Base-by-base conservation (phyloP, 106 monocot genomes). In the Dactylorhiza incarnata region DNA sequence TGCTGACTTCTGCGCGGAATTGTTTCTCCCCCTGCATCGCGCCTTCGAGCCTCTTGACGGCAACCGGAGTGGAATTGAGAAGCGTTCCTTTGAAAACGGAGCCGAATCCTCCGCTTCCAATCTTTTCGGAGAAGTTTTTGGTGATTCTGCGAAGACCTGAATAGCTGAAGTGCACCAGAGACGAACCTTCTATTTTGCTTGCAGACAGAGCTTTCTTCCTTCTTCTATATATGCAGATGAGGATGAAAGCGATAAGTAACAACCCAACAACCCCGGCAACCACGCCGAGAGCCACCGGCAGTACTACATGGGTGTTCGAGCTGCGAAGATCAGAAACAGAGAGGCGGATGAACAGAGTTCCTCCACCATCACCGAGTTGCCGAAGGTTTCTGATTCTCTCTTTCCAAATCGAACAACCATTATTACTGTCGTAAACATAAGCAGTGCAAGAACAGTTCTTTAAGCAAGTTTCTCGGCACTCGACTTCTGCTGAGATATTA, bases 361-460 rank as follows among this genome's bases (percentile, higher is more conserved):
- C 53, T 13, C 73, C 80, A 53, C 70, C 77, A 37, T 45, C 79
- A 50, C 53, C 15, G 7, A 74, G 8, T 45, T 86, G 73, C 44
- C 62, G 80, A 45, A 83, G 76, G 61, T 83, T 81, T 11, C 51
- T 25, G 13, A 80, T 19, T 12, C 67, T 73, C 14, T 73, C 84
- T 63, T 66, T 59, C 86, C 86, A 86, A 7, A 80, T 17, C 7
- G 77, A 80, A 20, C 86, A 86, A 3, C 49, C 63, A 49, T 15
- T 19, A 50, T 17, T 72, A 45, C 63, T 9, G 50, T 23, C 75
- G 45, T 71, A 86, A n/a, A 56, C 24, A 46, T 78, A 83, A 43
- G 80, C 83, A 17, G 73, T 78, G 45, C 86, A 86, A 61, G 86
- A 83, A 52, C 86, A 86, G 54, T 81, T 61, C 9, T 77, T 78